These are phyloP conservation scores for Penicillium silybi DNA, from an alignment of 495 filamentous ascomycete genomes.

Conservation along the genomic window DNA sequence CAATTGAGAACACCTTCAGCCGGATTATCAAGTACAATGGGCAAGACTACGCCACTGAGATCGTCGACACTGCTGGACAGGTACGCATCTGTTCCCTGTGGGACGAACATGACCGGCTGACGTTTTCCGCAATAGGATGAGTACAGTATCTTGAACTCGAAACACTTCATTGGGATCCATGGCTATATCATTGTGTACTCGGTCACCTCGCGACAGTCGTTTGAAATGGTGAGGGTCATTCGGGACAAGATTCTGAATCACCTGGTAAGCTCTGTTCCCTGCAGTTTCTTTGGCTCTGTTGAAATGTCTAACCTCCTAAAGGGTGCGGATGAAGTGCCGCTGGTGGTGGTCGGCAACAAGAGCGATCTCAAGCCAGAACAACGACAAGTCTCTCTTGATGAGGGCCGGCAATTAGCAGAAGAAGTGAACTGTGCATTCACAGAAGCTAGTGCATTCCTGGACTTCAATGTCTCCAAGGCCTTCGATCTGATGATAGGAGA, in stretches of 20 bases:
- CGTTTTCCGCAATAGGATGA: constrained; percentile 65
- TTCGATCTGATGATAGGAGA: constrained; percentile 94
- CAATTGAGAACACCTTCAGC: constrained; percentile 98
- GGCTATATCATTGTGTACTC: constrained; percentile 99
- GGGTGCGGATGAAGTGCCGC: constrained; percentile 89
- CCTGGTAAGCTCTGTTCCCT: constrained; percentile 55
- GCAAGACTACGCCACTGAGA: constrained; percentile 93
- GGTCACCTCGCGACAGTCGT: constrained; percentile 85
- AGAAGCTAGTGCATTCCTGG: constrained; percentile 88
- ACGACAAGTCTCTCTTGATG: constrained; percentile 81
- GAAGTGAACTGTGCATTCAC: constrained; percentile 91
- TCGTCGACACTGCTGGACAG: constrained; percentile 97
- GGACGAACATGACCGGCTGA: background rate
- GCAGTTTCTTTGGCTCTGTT: background rate
- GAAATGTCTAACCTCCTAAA: constrained; percentile 30
- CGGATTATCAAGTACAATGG: constrained; percentile 87
- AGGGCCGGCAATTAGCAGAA: constrained; percentile 74
- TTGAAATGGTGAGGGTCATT: constrained; percentile 94
- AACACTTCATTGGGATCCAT: constrained; percentile 99
- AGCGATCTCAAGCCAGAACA: constrained; percentile 89
- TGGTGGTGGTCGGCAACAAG: constrained; percentile 97
- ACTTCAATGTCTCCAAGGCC: constrained; percentile 86
- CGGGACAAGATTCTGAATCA: constrained; percentile 97
- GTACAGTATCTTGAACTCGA: constrained; percentile 95
- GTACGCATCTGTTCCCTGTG: constrained; percentile 43